Base-by-base conservation (phyloP, 179 eudicot species). In the Corrigiola litoralis region DNA sequence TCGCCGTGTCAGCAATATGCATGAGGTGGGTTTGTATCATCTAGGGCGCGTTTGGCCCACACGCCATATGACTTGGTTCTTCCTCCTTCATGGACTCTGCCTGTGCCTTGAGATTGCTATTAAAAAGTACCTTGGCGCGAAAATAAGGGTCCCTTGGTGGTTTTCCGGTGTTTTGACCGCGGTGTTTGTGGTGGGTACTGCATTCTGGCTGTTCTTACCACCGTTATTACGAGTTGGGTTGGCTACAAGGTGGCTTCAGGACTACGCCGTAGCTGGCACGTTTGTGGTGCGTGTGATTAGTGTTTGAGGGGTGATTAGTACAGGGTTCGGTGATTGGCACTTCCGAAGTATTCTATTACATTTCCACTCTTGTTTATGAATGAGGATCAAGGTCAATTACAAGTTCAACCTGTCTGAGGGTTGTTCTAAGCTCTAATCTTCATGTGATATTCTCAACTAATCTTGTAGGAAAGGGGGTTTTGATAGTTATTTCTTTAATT, bases 151-250 rank as follows among this genome's bases (percentile, higher is more conserved):
- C 47, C 77, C 81, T 2, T 28, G 76, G 71, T 51, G 65, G 67
- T 49, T 84, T 1, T 68, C 79, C 3, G 74, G 60, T 2, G 11
- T 54, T 17, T 6, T 68, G 41, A 76, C 76, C 20, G 58, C 77
- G 12, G 81, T 63, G 34, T 81, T 86, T 34, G 92, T 88, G 77
- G 50, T 72, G 56, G 83, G 9, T 2, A 82, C 86, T 0, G 82
- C 84, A 6, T 68, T 75, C n/a, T 88, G 89, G 92, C 63, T 88
- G 50, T 88, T 88, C 37, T 75, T 88, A 69, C 92, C 96, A 6
- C 92, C 87, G 17, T 7, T 84, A 40, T 37, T 74, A 38, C 67
- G 79, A 55, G 68, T 45, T 20, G 80, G 83, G 2, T 77, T 76
- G 33, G 82, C 71, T 48, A 66, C 41, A 31, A 82, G 42, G 52